Percentiles rank a stretch among this genome's conserved stretches.
Evolutionary conservation across 768 basidiomycete genomes (phyloP).

Genomic region (Tubosaeta sp.): DNA sequence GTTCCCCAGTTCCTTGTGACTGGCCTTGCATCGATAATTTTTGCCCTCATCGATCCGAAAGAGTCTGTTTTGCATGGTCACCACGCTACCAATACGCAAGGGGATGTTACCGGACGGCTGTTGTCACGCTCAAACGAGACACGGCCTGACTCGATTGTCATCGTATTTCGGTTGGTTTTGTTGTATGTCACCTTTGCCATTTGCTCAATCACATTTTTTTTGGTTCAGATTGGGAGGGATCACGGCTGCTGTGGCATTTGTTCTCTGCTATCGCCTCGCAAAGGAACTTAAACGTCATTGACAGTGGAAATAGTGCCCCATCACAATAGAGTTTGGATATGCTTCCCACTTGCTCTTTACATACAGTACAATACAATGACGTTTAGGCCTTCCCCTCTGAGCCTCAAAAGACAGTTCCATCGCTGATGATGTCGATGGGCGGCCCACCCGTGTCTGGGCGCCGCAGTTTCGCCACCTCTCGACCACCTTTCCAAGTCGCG

Average conservation of each 20-base stretch:
- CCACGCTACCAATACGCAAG: background rate
- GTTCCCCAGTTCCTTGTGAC: slow-evolving; percentile 93
- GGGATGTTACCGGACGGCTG: slow-evolving; percentile 5
- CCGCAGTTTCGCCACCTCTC: slow-evolving; percentile 82
- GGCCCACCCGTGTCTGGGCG: slow-evolving; percentile 75
- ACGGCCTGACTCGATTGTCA: slow-evolving; percentile 66
- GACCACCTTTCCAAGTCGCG: slow-evolving; percentile 95
- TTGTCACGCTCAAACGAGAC: slow-evolving; percentile 10
- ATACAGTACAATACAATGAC: background rate
- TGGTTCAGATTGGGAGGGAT: slow-evolving; percentile 51
- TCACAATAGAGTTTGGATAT: background rate
- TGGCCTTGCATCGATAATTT: slow-evolving; percentile 78
- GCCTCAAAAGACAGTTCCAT: slow-evolving; percentile 72
- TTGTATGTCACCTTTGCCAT: background rate
- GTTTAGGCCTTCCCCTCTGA: background rate
- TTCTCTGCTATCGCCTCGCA: slow-evolving; percentile 53
- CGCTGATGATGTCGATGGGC: slow-evolving; percentile 81
- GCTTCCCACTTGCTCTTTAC: background rate
- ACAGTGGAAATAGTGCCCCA: background rate
- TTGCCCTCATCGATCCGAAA: slow-evolving; percentile 75
- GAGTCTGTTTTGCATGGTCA: slow-evolving; percentile 33
- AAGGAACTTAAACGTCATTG: slow-evolving; percentile 41
- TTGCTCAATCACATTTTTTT: background rate
- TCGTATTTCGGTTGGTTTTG: slow-evolving; percentile 64
- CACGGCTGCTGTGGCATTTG: slow-evolving; percentile 49